Evolutionary conservation across 345 rosid genomes (phyloP).

Genomic region (Aquilaria sinensis): DNA sequence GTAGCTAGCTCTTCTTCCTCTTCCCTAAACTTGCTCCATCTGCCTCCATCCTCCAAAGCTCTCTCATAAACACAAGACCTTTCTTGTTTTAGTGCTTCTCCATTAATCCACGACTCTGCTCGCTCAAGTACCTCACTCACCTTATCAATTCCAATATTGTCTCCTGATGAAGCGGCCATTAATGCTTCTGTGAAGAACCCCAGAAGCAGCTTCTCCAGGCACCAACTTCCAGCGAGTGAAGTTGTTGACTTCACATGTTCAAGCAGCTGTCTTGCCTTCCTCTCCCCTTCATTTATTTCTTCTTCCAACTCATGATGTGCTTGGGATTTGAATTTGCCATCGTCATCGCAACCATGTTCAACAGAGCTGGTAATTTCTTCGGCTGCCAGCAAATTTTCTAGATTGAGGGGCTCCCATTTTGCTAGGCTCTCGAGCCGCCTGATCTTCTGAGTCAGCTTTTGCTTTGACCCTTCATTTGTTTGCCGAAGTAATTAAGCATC

Average conservation of each 20-base stretch:
- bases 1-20: constrained; percentile 28
- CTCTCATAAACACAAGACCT: constrained; percentile 15
- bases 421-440: constrained; percentile 27
- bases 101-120: constrained; percentile 46
- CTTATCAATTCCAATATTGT: constrained; percentile 1
- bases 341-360: constrained; percentile 16
- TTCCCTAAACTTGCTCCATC: constrained; percentile 33
- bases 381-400: constrained; percentile 29
- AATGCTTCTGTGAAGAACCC: constrained; percentile 49
- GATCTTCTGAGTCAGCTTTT: constrained; percentile 34
- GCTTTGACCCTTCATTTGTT: constrained; percentile 23
- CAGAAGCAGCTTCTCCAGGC: constrained; percentile 27
- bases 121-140: constrained; percentile 15
- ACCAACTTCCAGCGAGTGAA: constrained; percentile 12
- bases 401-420: constrained; percentile 23
- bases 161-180: neutral
- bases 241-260: constrained; percentile 28
- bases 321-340: neutral
- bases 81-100: constrained; percentile 10
- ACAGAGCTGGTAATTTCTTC: constrained; percentile 17
- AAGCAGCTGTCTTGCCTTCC: constrained; percentile 33
- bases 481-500: too few relatives aligned
- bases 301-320: constrained; percentile 16
- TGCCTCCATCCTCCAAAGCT: constrained; percentile 28
- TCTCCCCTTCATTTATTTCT: constrained; percentile 28